phyloP scores from a whole-genome alignment of 257 asterid genomes.

The Penstemon eatonii region DNA sequence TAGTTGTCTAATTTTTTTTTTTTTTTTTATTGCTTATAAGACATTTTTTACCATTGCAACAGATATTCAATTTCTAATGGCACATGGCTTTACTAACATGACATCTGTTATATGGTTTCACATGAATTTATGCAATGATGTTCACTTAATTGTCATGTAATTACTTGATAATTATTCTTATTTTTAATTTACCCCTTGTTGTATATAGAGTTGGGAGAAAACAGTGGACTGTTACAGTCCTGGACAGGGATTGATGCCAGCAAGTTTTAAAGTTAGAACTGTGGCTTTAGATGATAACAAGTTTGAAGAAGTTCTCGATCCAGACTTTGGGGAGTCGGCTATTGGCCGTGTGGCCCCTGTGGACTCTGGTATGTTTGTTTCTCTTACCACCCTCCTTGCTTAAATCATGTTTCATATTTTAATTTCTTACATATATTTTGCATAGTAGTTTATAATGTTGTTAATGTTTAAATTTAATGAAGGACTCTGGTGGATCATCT shows the following conservation, averaged over 20 bases:
- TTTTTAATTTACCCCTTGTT: constrained; percentile 11
- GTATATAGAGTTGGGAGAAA: constrained; percentile 91
- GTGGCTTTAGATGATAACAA: constrained; percentile 73
- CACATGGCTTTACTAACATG: neutral
- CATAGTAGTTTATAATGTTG: constrained; percentile 10
- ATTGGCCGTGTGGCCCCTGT: constrained; percentile 83
- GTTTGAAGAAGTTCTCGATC: constrained; percentile 70
- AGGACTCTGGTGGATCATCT: constrained; percentile 99
- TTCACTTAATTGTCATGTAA: neutral
- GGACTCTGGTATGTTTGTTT: neutral
- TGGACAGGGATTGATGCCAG: constrained; percentile 98
- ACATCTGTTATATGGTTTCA: neutral
- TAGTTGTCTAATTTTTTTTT: neutral
- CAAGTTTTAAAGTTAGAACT: constrained; percentile 89
- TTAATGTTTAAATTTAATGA: constrained; percentile 21
- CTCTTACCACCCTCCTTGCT: neutral
- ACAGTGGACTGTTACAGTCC: constrained; percentile 99
- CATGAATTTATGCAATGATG: neutral
- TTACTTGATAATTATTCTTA: neutral
- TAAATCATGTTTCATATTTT: neutral
- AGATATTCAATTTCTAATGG: neutral
- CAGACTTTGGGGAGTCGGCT: constrained; percentile 98
- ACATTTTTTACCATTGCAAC: neutral
- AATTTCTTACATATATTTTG: neutral
- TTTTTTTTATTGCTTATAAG: neutral